A percentile compares a stretch with the other conserved stretches of the same genome.
These are phyloP conservation scores for Hydrangea macrophylla DNA, from an alignment of 148 eudicot genomes.

Conservation along the genomic window DNA sequence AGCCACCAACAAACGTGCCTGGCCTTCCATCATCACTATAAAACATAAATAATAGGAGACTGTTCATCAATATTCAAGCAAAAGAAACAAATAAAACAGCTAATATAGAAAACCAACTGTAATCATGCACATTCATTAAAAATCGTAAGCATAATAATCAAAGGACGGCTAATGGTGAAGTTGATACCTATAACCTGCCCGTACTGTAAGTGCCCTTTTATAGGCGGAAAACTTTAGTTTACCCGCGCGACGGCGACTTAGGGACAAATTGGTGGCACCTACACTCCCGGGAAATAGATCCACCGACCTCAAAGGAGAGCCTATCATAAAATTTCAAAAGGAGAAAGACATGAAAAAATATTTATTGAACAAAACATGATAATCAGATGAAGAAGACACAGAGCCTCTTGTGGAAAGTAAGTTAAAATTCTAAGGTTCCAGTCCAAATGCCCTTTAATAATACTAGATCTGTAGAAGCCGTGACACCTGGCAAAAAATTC, in stretches of 20 bases:
- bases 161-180: background rate
- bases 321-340: conserved; percentile 20
- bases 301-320: conserved; percentile 41
- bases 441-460: no score
- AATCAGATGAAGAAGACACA: background rate
- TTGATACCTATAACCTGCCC: conserved; percentile 66
- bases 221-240: conserved; percentile 21
- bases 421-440: no score
- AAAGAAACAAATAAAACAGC: background rate
- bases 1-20: conserved; percentile 66
- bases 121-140: background rate
- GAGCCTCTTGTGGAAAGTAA: no score
- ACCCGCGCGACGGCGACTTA: conserved; percentile 27
- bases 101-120: no score
- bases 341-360: background rate
- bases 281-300: conserved; percentile 35
- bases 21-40: conserved; percentile 66
- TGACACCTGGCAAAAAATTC: no score
- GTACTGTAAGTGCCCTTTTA: conserved; percentile 47
- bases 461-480: no score
- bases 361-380: background rate
- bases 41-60: conserved; percentile 14
- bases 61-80: background rate
- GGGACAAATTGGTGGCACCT: conserved; percentile 42
- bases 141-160: background rate